A percentile compares a stretch with the other conserved stretches of the same genome.
Evolutionary conservation across 1,139 yeast species (phyloP).

Genomic region (Geotrichum phurueaensis): DNA sequence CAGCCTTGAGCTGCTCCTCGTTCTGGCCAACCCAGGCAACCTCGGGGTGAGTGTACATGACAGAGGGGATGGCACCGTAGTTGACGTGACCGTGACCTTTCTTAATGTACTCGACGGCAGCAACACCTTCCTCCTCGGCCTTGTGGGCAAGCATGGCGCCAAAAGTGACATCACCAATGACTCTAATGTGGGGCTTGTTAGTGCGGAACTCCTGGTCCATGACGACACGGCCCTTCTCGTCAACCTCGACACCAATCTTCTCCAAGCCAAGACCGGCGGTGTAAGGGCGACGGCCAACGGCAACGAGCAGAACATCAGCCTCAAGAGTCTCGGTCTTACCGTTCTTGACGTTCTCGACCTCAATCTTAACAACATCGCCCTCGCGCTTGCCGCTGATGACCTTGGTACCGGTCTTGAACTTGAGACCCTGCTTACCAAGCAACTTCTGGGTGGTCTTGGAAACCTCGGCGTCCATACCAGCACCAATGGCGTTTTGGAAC

Average conservation of each 20-base stretch:
- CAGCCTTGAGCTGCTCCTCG: constrained; percentile 92
- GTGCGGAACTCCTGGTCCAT: constrained; percentile 93
- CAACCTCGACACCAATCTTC: constrained; percentile 80
- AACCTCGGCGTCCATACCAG: constrained; percentile 96
- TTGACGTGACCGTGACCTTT: constrained; percentile 95
- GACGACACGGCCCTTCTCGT: constrained; percentile 85
- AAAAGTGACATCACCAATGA: constrained; percentile 95
- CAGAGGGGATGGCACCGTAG: constrained; percentile 95
- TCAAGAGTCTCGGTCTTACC: constrained; percentile 77
- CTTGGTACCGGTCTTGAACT: constrained; percentile 88
- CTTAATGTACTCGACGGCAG: constrained; percentile 93
- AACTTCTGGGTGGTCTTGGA: constrained; percentile 85
- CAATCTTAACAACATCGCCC: constrained; percentile 88
- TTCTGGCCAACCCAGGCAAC: constrained; percentile 98
- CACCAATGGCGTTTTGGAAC: constrained; percentile 85
- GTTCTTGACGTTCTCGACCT: constrained; percentile 81
- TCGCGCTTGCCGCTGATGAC: constrained; percentile 80
- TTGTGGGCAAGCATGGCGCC: constrained; percentile 99
- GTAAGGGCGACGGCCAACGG: constrained; percentile 98
- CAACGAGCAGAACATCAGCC: constrained; percentile 90
- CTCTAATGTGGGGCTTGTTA: constrained; percentile 87
- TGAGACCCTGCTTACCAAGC: constrained; percentile 89
- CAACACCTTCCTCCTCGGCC: constrained; percentile 99
- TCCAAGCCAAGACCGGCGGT: constrained; percentile 86
- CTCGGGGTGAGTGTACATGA: constrained; percentile 98